Base-by-base conservation (phyloP, 441 rosid genomes). In the Populus hybrid region DNA sequence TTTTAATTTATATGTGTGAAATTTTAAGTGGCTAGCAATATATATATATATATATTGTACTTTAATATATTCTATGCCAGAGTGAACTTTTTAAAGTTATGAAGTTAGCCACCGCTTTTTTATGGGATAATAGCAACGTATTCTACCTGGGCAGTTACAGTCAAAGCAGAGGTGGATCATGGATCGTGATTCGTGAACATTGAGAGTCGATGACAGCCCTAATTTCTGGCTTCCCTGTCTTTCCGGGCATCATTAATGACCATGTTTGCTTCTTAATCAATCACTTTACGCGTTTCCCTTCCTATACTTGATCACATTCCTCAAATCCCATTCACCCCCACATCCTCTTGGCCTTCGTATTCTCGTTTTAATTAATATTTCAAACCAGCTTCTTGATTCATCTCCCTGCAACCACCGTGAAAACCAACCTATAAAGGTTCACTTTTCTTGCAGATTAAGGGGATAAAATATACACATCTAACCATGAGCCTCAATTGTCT, bases 401-500 rank as follows among this genome's bases (percentile, higher is more conserved):
- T 57, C 63, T 57, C 63, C 9, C 63, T 57, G 23, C 63, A 57
- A 19, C 63, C 63, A 57, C 63, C 63, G 21, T 18, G 18, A 18
- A 19, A 46, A 11, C 18, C 6, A 46, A 46, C 57, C 57, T 4
- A 46, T 11, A 42, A 18, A 53, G 63, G 21, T 18, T 19, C 63
- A 19, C 7, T 2, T 18, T 19, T 57, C 63, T 57, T 6, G 63
- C 21, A 19, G 18, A 46, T 12, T 46, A 57, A 57, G 18, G 63
- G 23, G 63, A 12, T 4, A 12, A 57, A 6, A 57, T 18, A 57
- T 7, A 19, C 9, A 6, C 23, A 57, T 57, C 63, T 11, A 71
- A 61, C 65, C 35, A 90, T 94, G 97, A 89, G 83, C 69, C 85
- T 94, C 36, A 88, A 84, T 80, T 94, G 95, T 84, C 81, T 91